Conservation (phyloP, 2,329 filamentous ascomycete species). For the Alternaria sp. region DNA sequence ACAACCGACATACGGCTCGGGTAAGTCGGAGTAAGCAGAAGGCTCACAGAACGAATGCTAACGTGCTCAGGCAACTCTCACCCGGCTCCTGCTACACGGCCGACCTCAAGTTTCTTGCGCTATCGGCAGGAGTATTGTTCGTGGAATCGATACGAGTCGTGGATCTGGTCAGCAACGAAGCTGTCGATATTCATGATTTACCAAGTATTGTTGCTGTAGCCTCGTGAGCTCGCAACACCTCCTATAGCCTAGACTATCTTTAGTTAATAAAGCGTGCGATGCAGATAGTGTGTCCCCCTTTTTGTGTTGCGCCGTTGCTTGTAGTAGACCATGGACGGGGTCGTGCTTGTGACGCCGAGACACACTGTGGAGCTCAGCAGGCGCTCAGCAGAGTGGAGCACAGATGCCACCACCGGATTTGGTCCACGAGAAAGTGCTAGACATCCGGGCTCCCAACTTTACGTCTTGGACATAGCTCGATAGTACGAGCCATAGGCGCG, state of each 20-base stretch:
- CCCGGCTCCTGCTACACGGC: constrained; percentile 76
- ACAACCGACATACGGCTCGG: constrained; percentile 77
- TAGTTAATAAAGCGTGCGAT: background rate
- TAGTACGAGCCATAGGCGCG: constrained; percentile 1
- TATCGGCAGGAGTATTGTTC: constrained; percentile 69
- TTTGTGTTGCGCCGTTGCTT: background rate
- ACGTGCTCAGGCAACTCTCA: constrained; percentile 63
- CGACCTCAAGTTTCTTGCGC: constrained; percentile 73
- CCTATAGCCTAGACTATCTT: background rate
- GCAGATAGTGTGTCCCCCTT: background rate
- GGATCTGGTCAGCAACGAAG: constrained; percentile 75
- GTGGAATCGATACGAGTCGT: constrained; percentile 76
- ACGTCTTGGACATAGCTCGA: background rate
- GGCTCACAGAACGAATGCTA: constrained; percentile 5
- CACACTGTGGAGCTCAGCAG: background rate
- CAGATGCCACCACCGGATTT: background rate
- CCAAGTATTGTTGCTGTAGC: constrained; percentile 65
- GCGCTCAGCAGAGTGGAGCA: background rate
- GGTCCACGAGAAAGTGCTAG: background rate
- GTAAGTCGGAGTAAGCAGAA: constrained; percentile 46
- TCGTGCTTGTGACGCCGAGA: background rate
- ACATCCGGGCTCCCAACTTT: background rate
- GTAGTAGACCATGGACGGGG: background rate
- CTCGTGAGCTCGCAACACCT: constrained; percentile 4
- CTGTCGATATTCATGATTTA: constrained; percentile 76